Base-by-base conservation (phyloP, 208 protist genomes). In the Blastocrithidia nonstop region DNA sequence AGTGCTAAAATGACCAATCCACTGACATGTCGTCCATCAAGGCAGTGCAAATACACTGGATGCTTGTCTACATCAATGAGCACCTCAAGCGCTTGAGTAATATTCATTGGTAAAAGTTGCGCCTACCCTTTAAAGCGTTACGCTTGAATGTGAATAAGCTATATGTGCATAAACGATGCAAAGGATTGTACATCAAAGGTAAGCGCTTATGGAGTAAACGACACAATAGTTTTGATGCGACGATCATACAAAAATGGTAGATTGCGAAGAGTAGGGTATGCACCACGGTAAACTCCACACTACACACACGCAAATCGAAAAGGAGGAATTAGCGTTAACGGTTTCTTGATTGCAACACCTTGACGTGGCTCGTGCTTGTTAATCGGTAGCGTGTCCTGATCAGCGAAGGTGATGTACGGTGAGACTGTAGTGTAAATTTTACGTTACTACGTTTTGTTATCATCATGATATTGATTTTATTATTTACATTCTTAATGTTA, bases 21-120 rank as follows among this genome's bases (percentile, higher is more conserved):
- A 11, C 70, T 57, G 20, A 86, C 68, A 44, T 90, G 67, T 3
- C 71, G 52, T 19, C 84, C 84, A 41, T 93, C 84, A 15, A 93
- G 72, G 49, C 84, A 93, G 65, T 93, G 84, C 17, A 90, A 45
- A 56, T 84, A 88, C 15, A 88, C 25, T 2, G 79, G 79, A 60
- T 90, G 71, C 16, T 44, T 42, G 21, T 81, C 63, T 3, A 33
- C 51, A 49, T 77, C 57, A 15, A 88, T 57, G 7, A 90, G 28
- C 5, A 82, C 27, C 29, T 79, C 53, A 35, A 90, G 54, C 29
- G 71, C 72, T 28, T 65, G 57, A 46, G 43, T 69, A 35, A 93
- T 47, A 50, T 85, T 68, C 1, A 61, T 70, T 28, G 80, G 76
- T 20, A 83, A 51, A n/a, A 90, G 74, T 50, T 86, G 72, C 31